Conservation (phyloP, 2,329 filamentous ascomycete genomes). For the Sclerotinia glacialis region DNA sequence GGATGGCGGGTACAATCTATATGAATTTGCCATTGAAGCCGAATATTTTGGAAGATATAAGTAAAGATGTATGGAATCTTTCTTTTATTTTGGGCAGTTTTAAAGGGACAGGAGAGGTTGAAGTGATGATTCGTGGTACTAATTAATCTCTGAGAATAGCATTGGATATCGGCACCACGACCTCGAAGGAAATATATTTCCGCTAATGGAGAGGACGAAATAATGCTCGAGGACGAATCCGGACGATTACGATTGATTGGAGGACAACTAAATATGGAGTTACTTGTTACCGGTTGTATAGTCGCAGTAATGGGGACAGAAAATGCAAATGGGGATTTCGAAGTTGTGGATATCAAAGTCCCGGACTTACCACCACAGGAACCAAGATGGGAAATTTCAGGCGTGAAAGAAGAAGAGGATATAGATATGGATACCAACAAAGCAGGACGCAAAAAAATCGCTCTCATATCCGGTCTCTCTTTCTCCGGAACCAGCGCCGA, state of each 20-base stretch:
- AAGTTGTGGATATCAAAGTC: slow-evolving; percentile 85
- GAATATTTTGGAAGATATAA: slow-evolving; percentile 91
- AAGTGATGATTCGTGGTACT: background rate
- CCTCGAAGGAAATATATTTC: slow-evolving; percentile 72
- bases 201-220: slow-evolving; percentile 57
- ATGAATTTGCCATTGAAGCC: slow-evolving; percentile 98
- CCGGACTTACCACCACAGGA: slow-evolving; percentile 83
- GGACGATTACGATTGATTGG: slow-evolving; percentile 81
- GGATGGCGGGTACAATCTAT: slow-evolving; percentile 91
- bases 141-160: slow-evolving; percentile 48
- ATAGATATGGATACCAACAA: slow-evolving; percentile 58
- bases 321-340: slow-evolving; percentile 86
- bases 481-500: slow-evolving; percentile 73
- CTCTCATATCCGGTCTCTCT: slow-evolving; percentile 82
- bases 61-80: slow-evolving; percentile 69
- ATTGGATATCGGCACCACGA: slow-evolving; percentile 83
- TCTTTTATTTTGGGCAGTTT: background rate
- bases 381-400: slow-evolving; percentile 70
- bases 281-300: slow-evolving; percentile 89
- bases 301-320: slow-evolving; percentile 94
- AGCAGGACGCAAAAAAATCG: slow-evolving; percentile 56
- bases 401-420: slow-evolving; percentile 48
- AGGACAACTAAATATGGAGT: slow-evolving; percentile 59
- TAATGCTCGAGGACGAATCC: slow-evolving; percentile 94
- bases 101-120: background rate